These are phyloP conservation scores for Brassica juncea DNA, from an alignment of 345 rosid species.

Conservation along the genomic window DNA sequence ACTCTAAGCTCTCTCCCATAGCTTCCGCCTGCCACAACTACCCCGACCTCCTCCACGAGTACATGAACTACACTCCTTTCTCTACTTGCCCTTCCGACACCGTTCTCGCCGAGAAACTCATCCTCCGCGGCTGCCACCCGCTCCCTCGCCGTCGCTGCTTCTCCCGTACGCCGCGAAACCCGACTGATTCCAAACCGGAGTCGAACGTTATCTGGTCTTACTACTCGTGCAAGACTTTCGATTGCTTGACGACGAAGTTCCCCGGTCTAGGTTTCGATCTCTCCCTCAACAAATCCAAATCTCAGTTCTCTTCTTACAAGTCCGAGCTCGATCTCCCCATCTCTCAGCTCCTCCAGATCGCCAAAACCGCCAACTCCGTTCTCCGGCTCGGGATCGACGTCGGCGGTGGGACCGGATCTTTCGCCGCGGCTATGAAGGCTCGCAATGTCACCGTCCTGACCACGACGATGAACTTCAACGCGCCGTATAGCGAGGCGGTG, in stretches of 20 bases:
- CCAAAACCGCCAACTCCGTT: slow-evolving; percentile 55
- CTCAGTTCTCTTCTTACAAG: slow-evolving; percentile 51
- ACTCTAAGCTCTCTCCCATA: slow-evolving; percentile 76
- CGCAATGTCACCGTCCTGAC: slow-evolving; percentile 74
- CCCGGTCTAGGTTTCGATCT: slow-evolving; percentile 68
- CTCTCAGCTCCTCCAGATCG: slow-evolving; percentile 72
- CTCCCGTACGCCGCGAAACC: slow-evolving; percentile 56
- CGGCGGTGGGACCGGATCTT: slow-evolving; percentile 89
- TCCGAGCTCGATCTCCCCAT: slow-evolving; percentile 91
- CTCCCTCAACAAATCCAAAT: slow-evolving; percentile 45
- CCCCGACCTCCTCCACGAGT: slow-evolving; percentile 81
- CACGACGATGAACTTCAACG: slow-evolving; percentile 88
- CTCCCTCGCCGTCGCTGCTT: slow-evolving; percentile 99
- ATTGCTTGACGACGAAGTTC: slow-evolving; percentile 57
- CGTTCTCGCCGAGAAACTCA: slow-evolving; percentile 76
- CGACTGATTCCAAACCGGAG: slow-evolving; percentile 51
- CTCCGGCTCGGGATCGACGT: slow-evolving; percentile 80
- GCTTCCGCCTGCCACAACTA: slow-evolving; percentile 89
- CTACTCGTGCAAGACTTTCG: slow-evolving; percentile 71
- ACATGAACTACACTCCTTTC: slow-evolving; percentile 85
- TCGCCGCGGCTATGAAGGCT: slow-evolving; percentile 79
- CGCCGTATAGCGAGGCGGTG: slow-evolving; percentile 87
- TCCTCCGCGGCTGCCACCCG: slow-evolving; percentile 94
- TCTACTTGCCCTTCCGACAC: slow-evolving; percentile 73
- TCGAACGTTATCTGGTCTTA: slow-evolving; percentile 69